These are phyloP conservation scores for Penicillium samsonianum DNA, from an alignment of 495 filamentous ascomycete genomes.

Conservation along the genomic window DNA sequence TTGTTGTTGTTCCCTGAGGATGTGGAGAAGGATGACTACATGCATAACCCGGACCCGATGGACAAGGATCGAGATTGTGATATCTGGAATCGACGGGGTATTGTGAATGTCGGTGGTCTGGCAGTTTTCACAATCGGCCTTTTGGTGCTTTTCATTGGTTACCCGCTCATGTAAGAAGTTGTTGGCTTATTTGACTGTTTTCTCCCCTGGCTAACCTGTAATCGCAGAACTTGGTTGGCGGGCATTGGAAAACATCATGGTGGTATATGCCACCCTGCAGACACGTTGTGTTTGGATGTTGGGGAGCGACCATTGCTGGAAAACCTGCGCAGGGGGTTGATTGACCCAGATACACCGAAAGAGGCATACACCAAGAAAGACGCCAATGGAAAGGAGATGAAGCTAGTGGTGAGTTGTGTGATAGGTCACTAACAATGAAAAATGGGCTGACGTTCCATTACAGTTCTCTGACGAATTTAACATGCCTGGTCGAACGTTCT, in stretches of 20 bases:
- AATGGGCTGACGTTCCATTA: constrained; percentile 6
- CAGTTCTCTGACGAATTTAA: constrained; percentile 84
- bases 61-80: constrained; percentile 69
- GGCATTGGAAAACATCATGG: constrained; percentile 23
- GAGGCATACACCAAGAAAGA: constrained; percentile 57
- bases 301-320: constrained; percentile 57
- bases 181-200: not conserved
- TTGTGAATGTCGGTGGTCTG: constrained; percentile 69
- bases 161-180: constrained; percentile 66
- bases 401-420: constrained; percentile 58
- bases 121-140: constrained; percentile 62
- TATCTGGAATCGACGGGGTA: constrained; percentile 65
- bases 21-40: constrained; percentile 74
- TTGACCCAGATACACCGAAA: constrained; percentile 72
- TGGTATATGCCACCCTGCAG: constrained; percentile 37
- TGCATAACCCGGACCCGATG: constrained; percentile 71
- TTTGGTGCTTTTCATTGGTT: constrained; percentile 69
- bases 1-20: constrained; percentile 73
- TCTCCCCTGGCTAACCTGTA: constrained; percentile 18
- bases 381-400: constrained; percentile 60
- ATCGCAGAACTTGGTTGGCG: constrained; percentile 58
- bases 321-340: constrained; percentile 60
- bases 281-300: constrained; percentile 59
- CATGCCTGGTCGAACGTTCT: constrained; percentile 68
- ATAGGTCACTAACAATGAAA: not conserved